Evolutionary conservation across 768 basidiomycete species (phyloP).

Genomic region (Xerocomellus chrysenteron): DNA sequence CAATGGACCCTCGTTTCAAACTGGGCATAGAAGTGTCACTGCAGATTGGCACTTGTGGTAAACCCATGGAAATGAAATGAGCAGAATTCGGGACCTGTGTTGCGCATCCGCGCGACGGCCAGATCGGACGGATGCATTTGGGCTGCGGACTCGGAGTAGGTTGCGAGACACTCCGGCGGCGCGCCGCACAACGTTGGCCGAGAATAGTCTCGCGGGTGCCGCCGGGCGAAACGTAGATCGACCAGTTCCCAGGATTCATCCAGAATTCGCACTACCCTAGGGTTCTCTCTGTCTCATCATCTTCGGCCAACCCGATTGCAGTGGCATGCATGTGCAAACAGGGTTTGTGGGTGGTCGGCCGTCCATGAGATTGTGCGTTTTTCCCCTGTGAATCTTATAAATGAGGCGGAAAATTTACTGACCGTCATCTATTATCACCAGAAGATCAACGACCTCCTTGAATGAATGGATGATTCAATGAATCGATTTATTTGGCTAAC

Average conservation of each 20-base stretch:
- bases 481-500: no score
- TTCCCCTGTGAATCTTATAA: neutral
- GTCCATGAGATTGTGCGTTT: neutral
- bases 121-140: neutral
- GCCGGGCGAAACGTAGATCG: neutral
- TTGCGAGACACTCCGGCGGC: neutral
- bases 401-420: neutral
- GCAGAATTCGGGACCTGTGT: neutral
- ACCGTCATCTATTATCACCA: neutral
- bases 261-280: neutral
- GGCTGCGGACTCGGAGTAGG: neutral
- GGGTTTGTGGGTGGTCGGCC: neutral
- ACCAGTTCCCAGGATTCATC: neutral
- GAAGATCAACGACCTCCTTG: neutral
- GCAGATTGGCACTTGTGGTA: neutral
- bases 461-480: no score
- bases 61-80: neutral
- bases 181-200: neutral
- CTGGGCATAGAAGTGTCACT: neutral
- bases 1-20: neutral
- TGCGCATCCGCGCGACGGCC: neutral
- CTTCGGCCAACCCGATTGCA: neutral
- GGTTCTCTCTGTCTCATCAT: neutral
- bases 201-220: slow-evolving; percentile 1
- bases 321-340: neutral